Base-by-base conservation (phyloP, 2,329 filamentous ascomycete genomes). In the Colletotrichum musae region DNA sequence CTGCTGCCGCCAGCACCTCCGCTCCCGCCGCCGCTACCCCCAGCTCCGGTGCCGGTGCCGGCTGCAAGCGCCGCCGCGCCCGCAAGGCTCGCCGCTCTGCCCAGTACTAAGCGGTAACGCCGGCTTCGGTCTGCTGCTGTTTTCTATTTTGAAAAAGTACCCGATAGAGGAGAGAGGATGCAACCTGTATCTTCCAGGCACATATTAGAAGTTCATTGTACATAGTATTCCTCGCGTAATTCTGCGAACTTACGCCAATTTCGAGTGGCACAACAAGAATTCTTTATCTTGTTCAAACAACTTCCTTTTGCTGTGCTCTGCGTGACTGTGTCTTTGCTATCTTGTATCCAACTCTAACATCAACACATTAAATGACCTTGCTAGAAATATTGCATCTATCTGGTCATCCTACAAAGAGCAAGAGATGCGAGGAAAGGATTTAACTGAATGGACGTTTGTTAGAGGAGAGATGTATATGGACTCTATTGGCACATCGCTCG, bases 71-170 rank as follows among this genome's bases (percentile, higher is more conserved):
- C 45, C 70, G 71, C 47, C 70, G 71, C n/a, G 67, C 70, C 32
- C 70, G 62, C 50, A 71, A 68, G 58, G 65, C 71, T 39, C 65
- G 69, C 57, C 69, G 71, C 45, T 64, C 71, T 53, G 71, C 69
- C 15, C 57, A 71, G 47, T 65, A 69, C 66, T 69, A 69, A 65
- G 56, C 2, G 9, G 26, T 24, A 4, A 2, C 26, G 5, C 50
- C 6, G 6, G 47, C 41, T 41, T 13, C 21, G 41, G 32, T 53
- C 3, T 18, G 50, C 21, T 3, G 32, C 32, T 10, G 32, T 12
- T 12, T 36, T 36, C 32, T 10, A 10, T 39, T 13, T 32, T 32
- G 28, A 3, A 45, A 28, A 54, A 21, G 50, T 50, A 52, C 32
- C 32, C 32, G 7, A 36, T 52, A 54, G 59, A 47, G 6, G 24